Base-by-base conservation (phyloP, 2,329 filamentous ascomycete species). In the Taxawa tesnikishii region DNA sequence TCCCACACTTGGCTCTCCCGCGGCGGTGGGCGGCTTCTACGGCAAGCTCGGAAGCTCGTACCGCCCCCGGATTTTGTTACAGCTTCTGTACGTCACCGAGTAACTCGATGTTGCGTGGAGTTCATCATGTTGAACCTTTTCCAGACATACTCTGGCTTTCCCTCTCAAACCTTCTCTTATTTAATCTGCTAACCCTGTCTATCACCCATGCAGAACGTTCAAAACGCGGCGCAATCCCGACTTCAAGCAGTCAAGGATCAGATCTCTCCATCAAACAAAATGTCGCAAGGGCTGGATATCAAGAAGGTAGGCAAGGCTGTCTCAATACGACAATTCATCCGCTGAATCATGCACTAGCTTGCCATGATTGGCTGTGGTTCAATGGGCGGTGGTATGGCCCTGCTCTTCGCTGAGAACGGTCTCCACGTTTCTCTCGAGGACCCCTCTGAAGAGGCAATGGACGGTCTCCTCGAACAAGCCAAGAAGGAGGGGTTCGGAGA, bases 311-410 rank as follows among this genome's bases (percentile, higher is more conserved):
- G 36, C 12, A 24, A n/a, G 21, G 8, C 8, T 24, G 21, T 17
- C 7, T 14, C 12, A 15, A 21, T 11, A 6, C 12, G 31, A 23
- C 26, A 26, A n/a, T 6, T 10, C 16, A 29, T 13, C 6, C 12
- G 15, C 21, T 11, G 14, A 14, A 6, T 28, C 7, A 15, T n/a
- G 16, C n/a, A 15, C 21, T 34, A 68, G 60, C 51, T 75, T 38
- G 69, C 66, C 31, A 68, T 74, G 56, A 63, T 74, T 24, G 70
- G 68, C 14, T 68, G 63, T 12, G 70, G 70, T 4, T 67, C 61
- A 42, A 77, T 75, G 68, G 73, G 71, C n/a, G 65, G 63, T 4
- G 68, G 65, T 36, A 69, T 76, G 62, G 60, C 68, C 7, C 53
- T 76, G 10, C 58, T 75, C 4, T 68, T 74, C 38, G 70, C 70